A percentile compares a stretch with the other conserved stretches of the same genome.
phyloP scores from a whole-genome alignment of 83 land plant genomes.

The Isoetes engelmannii region DNA sequence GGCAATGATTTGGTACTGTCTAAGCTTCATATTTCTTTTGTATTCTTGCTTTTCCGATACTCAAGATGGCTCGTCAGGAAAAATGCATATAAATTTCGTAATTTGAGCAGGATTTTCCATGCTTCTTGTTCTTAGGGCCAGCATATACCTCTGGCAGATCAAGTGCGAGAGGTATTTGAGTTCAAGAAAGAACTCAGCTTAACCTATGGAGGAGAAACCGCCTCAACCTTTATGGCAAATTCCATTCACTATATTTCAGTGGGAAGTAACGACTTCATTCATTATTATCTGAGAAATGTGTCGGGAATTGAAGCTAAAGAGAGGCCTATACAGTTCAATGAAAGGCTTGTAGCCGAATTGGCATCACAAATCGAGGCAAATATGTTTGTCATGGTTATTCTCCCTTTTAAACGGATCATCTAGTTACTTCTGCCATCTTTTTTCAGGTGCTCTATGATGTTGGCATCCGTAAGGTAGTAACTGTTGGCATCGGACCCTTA shows the following conservation, averaged over 20 bases:
- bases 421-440: not conserved
- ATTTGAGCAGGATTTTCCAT: not conserved
- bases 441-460: constrained; percentile 55
- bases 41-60: not conserved
- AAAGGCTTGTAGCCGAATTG: constrained; percentile 36
- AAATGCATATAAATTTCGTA: not conserved
- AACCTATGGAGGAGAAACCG: constrained; percentile 39
- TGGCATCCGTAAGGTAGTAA: constrained; percentile 56
- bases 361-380: constrained; percentile 48
- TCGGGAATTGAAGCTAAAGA: constrained; percentile 39
- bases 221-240: constrained; percentile 33
- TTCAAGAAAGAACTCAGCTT: constrained; percentile 38
- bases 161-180: constrained; percentile 47
- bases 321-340: constrained; percentile 52
- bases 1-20: constrained; percentile 57
- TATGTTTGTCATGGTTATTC: not conserved
- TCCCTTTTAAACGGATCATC: not conserved
- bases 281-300: constrained; percentile 53
- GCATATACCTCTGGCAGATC: constrained; percentile 57
- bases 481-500: constrained; percentile 70
- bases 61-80: not conserved
- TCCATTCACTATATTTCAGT: constrained; percentile 65
- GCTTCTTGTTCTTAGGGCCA: constrained; percentile 47
- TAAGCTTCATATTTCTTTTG: not conserved
- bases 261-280: constrained; percentile 75